Evolutionary conservation across 495 filamentous ascomycete species (phyloP).

Genomic region (Apiosordaria backusii): DNA sequence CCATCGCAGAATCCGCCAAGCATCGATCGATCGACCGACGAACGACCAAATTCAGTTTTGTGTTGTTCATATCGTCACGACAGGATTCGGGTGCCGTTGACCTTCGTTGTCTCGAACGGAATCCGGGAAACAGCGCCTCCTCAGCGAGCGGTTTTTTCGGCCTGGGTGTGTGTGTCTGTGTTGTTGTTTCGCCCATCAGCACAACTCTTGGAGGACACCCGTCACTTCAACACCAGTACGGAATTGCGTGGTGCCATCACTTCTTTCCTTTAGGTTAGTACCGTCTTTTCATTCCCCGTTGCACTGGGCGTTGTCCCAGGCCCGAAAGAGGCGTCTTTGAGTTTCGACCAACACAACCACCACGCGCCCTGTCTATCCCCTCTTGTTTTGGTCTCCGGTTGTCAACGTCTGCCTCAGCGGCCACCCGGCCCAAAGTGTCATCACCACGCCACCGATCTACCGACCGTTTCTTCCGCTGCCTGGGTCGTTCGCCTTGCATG

Average conservation of each 20-base stretch:
- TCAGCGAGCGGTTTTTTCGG: conserved; percentile 21
- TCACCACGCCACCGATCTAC: not conserved
- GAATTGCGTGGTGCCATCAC: conserved; percentile 15
- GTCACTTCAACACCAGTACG: conserved; percentile 16
- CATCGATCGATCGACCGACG: conserved; percentile 34
- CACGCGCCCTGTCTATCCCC: not conserved
- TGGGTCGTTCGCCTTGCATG: not conserved
- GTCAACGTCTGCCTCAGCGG: not conserved
- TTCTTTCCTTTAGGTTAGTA: conserved; percentile 30
- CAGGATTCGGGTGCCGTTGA: conserved; percentile 30
- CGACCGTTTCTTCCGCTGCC: not conserved
- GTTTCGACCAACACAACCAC: conserved; percentile 2
- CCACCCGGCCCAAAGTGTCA: not conserved
- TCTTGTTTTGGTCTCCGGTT: conserved; percentile 2
- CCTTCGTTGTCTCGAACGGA: conserved; percentile 27
- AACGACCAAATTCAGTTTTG: conserved; percentile 43
- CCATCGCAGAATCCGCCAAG: conserved; percentile 28
- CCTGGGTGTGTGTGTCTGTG: conserved; percentile 24
- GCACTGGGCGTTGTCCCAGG: not conserved
- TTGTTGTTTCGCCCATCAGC: conserved; percentile 18
- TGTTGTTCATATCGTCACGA: conserved; percentile 28
- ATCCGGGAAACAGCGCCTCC: conserved; percentile 12
- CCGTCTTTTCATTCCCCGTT: not conserved
- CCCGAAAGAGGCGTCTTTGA: not conserved
- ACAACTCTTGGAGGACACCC: conserved; percentile 21